Evolutionary conservation across 306 rosid species (phyloP).

Genomic region (Corylus avellana): DNA sequence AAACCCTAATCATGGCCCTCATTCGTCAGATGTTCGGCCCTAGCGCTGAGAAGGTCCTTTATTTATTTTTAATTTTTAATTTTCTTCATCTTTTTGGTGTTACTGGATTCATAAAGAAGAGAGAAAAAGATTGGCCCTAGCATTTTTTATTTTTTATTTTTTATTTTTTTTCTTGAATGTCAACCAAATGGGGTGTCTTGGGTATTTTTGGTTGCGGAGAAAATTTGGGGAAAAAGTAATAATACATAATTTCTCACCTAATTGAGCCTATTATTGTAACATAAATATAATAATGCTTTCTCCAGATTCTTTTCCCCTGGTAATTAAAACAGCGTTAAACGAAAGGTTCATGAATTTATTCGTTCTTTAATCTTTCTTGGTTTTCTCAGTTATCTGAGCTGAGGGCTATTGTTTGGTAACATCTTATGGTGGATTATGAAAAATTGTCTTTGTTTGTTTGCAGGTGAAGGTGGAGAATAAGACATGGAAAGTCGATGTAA

Average conservation of each 20-base stretch:
- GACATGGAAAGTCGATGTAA: conserved; percentile 95
- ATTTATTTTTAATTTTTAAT: not conserved
- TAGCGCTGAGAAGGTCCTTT: conserved; percentile 75
- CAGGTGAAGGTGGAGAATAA: conserved; percentile 94
- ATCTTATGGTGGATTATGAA: not conserved
- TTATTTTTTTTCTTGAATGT: too few relatives aligned
- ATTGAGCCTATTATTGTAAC: not conserved
- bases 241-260: not conserved
- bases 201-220: not conserved
- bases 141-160: not conserved
- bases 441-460: conserved; percentile 22
- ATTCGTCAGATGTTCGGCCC: conserved; percentile 91
- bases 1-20: conserved; percentile 93
- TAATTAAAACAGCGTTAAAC: not conserved
- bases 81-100: not conserved
- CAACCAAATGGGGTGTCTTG: too few relatives aligned
- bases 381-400: not conserved
- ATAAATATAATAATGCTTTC: not conserved
- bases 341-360: too few relatives aligned
- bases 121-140: too few relatives aligned
- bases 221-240: not conserved
- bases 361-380: not conserved
- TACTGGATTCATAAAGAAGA: too few relatives aligned
- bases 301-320: not conserved
- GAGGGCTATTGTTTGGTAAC: not conserved